phyloP scores from a whole-genome alignment of 441 rosid genomes.

The Populus trichocarpa region DNA sequence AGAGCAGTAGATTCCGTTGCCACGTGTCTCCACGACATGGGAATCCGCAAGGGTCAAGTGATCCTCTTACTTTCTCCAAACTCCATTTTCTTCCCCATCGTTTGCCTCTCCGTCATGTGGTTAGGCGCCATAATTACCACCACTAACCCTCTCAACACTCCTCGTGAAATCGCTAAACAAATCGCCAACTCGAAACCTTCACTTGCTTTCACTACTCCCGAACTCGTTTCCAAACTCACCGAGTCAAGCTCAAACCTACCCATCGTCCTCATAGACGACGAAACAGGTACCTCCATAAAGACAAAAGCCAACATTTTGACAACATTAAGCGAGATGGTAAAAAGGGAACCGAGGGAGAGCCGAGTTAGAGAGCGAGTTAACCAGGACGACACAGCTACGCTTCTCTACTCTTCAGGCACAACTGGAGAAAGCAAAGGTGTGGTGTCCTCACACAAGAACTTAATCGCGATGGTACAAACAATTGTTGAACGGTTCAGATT shows the following conservation, averaged over 20 bases:
- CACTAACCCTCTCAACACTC: constrained; percentile 81
- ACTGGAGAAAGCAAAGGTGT: constrained; percentile 93
- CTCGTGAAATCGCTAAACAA: constrained; percentile 57
- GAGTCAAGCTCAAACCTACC: constrained; percentile 30
- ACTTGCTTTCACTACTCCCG: constrained; percentile 52
- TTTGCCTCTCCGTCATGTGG: constrained; percentile 76
- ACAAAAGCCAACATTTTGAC: constrained; percentile 30
- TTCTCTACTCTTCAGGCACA: constrained; percentile 91
- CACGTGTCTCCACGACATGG: constrained; percentile 44
- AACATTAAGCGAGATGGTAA: constrained; percentile 50
- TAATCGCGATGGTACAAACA: constrained; percentile 75
- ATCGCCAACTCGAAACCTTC: constrained; percentile 50
- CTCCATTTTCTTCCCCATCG: constrained; percentile 69
- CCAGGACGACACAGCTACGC: constrained; percentile 76
- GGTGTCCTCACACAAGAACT: too few relatives aligned
- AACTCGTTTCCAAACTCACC: constrained; percentile 50
- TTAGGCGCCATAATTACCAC: constrained; percentile 89
- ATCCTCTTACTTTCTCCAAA: constrained; percentile 79
- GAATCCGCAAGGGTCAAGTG: constrained; percentile 79
- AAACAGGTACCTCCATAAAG: constrained; percentile 1
- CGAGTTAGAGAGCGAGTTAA: constrained; percentile 60
- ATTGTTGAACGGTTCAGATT: constrained; percentile 37
- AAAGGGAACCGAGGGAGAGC: constrained; percentile 32
- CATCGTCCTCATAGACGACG: constrained; percentile 53
- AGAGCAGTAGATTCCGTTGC: constrained; percentile 65